Evolutionary conservation across 768 basidiomycete genomes (phyloP), one percentile per base, ranked within the genome.

Genomic region (Lactifluus piperatus): DNA sequence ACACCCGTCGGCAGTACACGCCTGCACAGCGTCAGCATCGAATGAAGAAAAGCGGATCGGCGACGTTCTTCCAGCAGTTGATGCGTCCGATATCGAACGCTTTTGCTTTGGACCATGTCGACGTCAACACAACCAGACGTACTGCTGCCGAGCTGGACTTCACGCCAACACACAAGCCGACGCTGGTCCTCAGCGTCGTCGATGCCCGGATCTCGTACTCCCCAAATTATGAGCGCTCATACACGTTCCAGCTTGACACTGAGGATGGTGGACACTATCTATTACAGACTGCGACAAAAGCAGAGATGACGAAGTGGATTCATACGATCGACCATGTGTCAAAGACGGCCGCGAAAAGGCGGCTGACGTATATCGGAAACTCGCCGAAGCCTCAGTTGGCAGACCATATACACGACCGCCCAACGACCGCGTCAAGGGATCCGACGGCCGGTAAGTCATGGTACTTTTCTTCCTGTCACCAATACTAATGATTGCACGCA

Each of bases 51-150:
- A 91, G 88, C 74, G 86, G 91, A 77, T 91, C 81, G 20, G 76
- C 84, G 0, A 85, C 87, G 5, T 86, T 92, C 71, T 79, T 91
- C 72, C 86, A 83, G 72, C 86, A 83, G 65, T 77, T 91, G 73
- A 91, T 91, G 85, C 80, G 90, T n/a, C 91, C 90, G 2, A 84
- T 91, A 52, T 93, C 91, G 16, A 91, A 83, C 60, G 91, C 91
- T 2, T 92, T 92, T 67, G 83, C 83, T 20, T 81, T 84, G 46
- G 84, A 87, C 50, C 75, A 77, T 27, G 71, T 77, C 18, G 74
- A 76, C n/a, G 68, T 70, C 4, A 53, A 71, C 54, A 54, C 63
- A 9, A 49, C 74, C 60, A 85, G 81, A 69, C 80, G 78, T 58
- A 85, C 86, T 0, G 77, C 86, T 1, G 79, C 81, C 0, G 88